These are phyloP conservation scores for Proliferodiscus dingleyae DNA, from an alignment of 2,329 filamentous ascomycete species.

Conservation along the genomic window DNA sequence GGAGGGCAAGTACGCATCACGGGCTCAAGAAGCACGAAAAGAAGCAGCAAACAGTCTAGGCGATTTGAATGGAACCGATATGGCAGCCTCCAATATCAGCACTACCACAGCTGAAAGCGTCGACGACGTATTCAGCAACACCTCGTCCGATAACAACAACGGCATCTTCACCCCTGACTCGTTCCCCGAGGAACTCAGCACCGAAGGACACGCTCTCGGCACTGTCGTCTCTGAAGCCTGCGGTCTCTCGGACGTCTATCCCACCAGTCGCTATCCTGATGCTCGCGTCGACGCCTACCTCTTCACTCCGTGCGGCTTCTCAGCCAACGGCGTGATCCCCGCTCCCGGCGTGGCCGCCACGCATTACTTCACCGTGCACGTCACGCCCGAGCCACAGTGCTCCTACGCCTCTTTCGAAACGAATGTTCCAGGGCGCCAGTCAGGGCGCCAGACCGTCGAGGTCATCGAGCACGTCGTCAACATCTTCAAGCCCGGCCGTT, in stretches of 20 bases:
- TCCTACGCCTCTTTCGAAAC: constrained; percentile 98
- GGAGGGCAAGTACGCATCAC: constrained; percentile 68
- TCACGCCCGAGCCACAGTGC: constrained; percentile 94
- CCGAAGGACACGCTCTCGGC: constrained; percentile 89
- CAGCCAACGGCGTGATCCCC: constrained; percentile 91
- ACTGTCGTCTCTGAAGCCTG: constrained; percentile 88
- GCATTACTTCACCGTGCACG: constrained; percentile 98
- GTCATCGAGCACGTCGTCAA: constrained; percentile 89
- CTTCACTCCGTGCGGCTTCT: constrained; percentile 95
- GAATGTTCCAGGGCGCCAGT: constrained; percentile 87
- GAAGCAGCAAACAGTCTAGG: constrained; percentile 55
- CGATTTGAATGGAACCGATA: constrained; percentile 49
- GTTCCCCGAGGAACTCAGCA: constrained; percentile 71
- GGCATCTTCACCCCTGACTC: constrained; percentile 53
- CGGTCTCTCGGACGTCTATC: constrained; percentile 85
- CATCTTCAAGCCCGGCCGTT: constrained; percentile 97
- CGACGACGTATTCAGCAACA: constrained; percentile 80
- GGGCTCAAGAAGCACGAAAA: constrained; percentile 59
- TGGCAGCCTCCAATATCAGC: constrained; percentile 33
- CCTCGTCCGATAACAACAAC: constrained; percentile 56
- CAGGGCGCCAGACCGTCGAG: constrained; percentile 80
- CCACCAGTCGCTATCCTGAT: constrained; percentile 80
- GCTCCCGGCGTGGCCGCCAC: constrained; percentile 54
- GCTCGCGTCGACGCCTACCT: constrained; percentile 93
- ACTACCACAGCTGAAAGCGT: constrained; percentile 35